Conservation (phyloP, 1,284 basidiomycete genomes). For the Wolfiporia cocos region DNA sequence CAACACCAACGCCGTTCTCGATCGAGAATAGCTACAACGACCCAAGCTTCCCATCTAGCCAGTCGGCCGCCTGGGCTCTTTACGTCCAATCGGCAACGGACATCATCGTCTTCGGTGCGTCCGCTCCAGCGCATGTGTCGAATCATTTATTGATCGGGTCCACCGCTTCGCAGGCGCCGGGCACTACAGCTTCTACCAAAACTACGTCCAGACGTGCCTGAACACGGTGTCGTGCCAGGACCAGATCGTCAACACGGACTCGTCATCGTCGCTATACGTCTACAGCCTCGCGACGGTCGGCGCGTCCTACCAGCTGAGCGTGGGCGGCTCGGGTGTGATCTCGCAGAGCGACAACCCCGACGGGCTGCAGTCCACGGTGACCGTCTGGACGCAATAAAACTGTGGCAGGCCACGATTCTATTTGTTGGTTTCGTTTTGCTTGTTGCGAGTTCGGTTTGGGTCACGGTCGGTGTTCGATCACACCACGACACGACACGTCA, state of each 20-base stretch:
- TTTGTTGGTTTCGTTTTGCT: too few species aligned
- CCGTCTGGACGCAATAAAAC: conserved; percentile 41
- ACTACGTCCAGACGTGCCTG: conserved; percentile 35
- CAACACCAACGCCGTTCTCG: conserved; percentile 44
- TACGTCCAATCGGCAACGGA: conserved; percentile 45
- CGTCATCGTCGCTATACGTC: conserved; percentile 43
- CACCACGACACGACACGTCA: too few species aligned
- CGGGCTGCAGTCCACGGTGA: conserved; percentile 57
- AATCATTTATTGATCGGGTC: background rate
- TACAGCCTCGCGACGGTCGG: conserved; percentile 66
- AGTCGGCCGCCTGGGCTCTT: conserved; percentile 52
- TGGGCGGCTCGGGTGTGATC: conserved; percentile 43
- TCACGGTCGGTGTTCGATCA: too few species aligned
- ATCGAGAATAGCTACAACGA: conserved; percentile 44
- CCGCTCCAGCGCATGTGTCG: background rate
- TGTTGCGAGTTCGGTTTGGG: too few species aligned
- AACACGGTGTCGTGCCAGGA: conserved; percentile 44
- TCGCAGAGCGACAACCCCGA: conserved; percentile 39
- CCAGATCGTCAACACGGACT: conserved; percentile 55
- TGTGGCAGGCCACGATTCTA: background rate
- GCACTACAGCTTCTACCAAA: conserved; percentile 61
- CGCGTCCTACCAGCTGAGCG: conserved; percentile 49
- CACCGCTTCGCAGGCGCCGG: conserved; percentile 43
- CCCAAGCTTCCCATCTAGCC: conserved; percentile 36
- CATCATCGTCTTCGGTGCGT: conserved; percentile 55